Conservation (phyloP, 495 filamentous ascomycete species). For the Tuber calosporum region DNA sequence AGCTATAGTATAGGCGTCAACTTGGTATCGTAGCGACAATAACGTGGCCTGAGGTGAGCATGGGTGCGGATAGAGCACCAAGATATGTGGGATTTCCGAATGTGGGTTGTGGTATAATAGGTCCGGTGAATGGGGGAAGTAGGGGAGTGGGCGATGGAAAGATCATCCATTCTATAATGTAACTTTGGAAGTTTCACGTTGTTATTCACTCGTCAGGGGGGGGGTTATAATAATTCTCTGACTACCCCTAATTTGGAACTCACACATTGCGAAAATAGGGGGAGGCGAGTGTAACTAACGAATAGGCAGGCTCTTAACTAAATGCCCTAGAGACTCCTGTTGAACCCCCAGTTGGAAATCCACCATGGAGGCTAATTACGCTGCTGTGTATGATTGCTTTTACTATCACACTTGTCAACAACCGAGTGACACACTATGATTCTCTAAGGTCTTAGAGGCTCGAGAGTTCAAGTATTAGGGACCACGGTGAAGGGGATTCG, state of each 20-base stretch:
- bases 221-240: no score
- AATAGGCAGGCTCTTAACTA: not conserved
- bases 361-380: no score
- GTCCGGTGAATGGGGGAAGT: not conserved
- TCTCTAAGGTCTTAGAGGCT: not conserved
- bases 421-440: not conserved
- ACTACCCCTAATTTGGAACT: not conserved
- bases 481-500: not conserved
- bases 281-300: not conserved
- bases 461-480: not conserved
- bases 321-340: not conserved
- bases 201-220: no score
- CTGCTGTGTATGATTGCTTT: not conserved
- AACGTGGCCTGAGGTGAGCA: no score
- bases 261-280: not conserved
- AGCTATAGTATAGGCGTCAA: no score
- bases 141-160: not conserved
- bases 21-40: no score
- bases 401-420: not conserved
- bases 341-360: no score
- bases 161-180: not conserved
- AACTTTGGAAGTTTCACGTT: no score
- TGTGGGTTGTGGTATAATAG: not conserved
- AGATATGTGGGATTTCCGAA: not conserved
- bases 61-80: not conserved